Evolutionary conservation across 805 yeast species (phyloP).

Genomic region (Candida sonorensis): DNA sequence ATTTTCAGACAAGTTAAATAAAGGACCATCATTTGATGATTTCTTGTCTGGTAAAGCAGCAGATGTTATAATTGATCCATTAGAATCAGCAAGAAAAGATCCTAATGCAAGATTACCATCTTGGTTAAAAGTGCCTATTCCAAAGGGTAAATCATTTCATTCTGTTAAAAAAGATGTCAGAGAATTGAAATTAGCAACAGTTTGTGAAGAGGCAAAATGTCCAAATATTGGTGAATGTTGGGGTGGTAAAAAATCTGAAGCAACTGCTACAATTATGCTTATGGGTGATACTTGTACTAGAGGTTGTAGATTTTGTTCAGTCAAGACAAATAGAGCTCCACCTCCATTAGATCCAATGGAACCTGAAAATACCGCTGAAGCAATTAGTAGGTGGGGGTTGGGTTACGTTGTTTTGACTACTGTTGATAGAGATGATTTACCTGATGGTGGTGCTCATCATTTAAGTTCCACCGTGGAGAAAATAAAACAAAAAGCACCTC

Average conservation of each 20-base stretch:
- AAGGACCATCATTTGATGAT: constrained; percentile 93
- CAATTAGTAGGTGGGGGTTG: constrained; percentile 94
- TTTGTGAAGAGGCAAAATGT: constrained; percentile 97
- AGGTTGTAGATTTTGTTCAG: constrained; percentile 98
- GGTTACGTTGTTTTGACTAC: constrained; percentile 97
- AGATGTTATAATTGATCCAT: constrained; percentile 61
- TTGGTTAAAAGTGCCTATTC: constrained; percentile 95
- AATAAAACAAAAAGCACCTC: constrained; percentile 85
- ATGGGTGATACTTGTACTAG: constrained; percentile 98
- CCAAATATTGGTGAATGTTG: constrained; percentile 99
- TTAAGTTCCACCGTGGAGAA: constrained; percentile 78
- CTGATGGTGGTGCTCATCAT: constrained; percentile 91
- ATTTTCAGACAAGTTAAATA: constrained; percentile 63
- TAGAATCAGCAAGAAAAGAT: constrained; percentile 64
- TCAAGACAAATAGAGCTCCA: constrained; percentile 85
- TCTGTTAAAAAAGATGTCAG: constrained; percentile 79
- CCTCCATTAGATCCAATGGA: constrained; percentile 89
- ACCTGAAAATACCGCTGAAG: constrained; percentile 97
- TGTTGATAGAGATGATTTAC: constrained; percentile 91
- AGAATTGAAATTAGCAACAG: constrained; percentile 87
- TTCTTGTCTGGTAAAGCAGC: constrained; percentile 80
- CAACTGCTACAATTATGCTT: constrained; percentile 96
- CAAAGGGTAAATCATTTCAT: constrained; percentile 84
- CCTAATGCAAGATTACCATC: constrained; percentile 72
- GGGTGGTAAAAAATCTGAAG: constrained; percentile 94